A percentile compares a stretch with the other conserved stretches of the same genome.
Conservation (phyloP, 495 filamentous ascomycete genomes). For the Xylaria acuta region DNA sequence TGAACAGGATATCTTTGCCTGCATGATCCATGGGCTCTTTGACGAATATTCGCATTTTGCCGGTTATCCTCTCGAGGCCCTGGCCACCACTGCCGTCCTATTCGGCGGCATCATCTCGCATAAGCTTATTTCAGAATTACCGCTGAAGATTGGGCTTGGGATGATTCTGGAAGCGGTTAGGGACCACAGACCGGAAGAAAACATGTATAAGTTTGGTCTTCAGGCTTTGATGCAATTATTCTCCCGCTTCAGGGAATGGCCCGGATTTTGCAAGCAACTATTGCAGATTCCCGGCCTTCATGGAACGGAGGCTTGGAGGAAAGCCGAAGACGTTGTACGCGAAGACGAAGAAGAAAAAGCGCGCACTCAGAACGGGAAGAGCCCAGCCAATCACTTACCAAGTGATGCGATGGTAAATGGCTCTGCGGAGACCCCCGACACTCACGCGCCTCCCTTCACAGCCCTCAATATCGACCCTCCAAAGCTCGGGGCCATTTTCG, state of each 20-base stretch:
- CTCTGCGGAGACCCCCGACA: slow-evolving; percentile 63
- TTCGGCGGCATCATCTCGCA: slow-evolving; percentile 97
- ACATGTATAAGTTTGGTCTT: slow-evolving; percentile 99
- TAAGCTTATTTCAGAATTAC: slow-evolving; percentile 85
- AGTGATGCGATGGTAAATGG: slow-evolving; percentile 65
- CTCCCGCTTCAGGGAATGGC: slow-evolving; percentile 86
- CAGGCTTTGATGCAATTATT: slow-evolving; percentile 91
- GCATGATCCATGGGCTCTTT: slow-evolving; percentile 97
- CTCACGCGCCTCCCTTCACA: slow-evolving; percentile 65
- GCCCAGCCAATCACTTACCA: slow-evolving; percentile 30
- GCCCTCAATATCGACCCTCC: slow-evolving; percentile 78
- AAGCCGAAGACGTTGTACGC: slow-evolving; percentile 79
- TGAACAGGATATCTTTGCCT: slow-evolving; percentile 93
- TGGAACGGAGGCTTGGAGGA: slow-evolving; percentile 81
- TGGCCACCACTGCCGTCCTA: slow-evolving; percentile 93
- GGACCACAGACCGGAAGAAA: slow-evolving; percentile 76
- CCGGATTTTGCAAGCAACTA: slow-evolving; percentile 82
- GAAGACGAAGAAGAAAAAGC: slow-evolving; percentile 62
- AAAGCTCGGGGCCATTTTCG: slow-evolving; percentile 62
- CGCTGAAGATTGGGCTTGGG: slow-evolving; percentile 86
- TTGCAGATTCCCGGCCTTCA: slow-evolving; percentile 80
- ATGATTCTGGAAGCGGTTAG: slow-evolving; percentile 97
- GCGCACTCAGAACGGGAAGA: slow-evolving; percentile 52
- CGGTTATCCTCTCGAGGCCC: slow-evolving; percentile 89
- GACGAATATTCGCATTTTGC: slow-evolving; percentile 96